phyloP scores from a whole-genome alignment of 257 asterid genomes.

The Nicotiana obtusifolia region DNA sequence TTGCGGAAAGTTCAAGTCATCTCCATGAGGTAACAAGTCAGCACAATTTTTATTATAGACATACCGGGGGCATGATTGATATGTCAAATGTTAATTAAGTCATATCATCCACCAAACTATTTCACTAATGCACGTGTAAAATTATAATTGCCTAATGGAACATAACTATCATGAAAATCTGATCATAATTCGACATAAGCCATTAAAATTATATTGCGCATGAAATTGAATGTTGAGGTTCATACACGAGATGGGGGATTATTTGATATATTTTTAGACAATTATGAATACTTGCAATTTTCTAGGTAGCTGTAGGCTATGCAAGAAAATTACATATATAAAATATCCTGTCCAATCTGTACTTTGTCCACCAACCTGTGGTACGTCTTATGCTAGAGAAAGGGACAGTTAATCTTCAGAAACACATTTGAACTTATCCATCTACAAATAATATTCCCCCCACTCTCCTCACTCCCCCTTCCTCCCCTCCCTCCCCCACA shows the following conservation, averaged over 20 bases:
- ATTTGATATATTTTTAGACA: background rate
- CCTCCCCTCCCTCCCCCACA: background rate
- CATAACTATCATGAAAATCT: background rate
- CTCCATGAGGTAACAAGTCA: background rate
- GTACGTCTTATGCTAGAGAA: background rate
- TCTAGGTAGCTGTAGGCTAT: background rate
- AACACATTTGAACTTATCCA: background rate
- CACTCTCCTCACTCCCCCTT: background rate
- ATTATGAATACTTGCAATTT: background rate
- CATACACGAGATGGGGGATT: background rate
- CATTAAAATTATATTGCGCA: background rate
- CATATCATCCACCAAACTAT: background rate
- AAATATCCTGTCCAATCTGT: background rate
- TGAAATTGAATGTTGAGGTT: background rate
- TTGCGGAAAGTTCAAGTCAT: background rate
- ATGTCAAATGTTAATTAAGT: background rate
- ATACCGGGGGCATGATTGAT: background rate
- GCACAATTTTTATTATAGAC: background rate
- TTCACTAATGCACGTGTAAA: background rate
- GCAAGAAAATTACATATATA: background rate
- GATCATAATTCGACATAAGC: background rate
- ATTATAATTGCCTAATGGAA: background rate
- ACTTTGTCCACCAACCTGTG: background rate
- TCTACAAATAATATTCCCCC: background rate
- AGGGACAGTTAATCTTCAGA: background rate